Percentiles rank a stretch among this genome's conserved stretches.
Evolutionary conservation across 78 protist species (phyloP).

Genomic region (Creolimax fragrantissima): DNA sequence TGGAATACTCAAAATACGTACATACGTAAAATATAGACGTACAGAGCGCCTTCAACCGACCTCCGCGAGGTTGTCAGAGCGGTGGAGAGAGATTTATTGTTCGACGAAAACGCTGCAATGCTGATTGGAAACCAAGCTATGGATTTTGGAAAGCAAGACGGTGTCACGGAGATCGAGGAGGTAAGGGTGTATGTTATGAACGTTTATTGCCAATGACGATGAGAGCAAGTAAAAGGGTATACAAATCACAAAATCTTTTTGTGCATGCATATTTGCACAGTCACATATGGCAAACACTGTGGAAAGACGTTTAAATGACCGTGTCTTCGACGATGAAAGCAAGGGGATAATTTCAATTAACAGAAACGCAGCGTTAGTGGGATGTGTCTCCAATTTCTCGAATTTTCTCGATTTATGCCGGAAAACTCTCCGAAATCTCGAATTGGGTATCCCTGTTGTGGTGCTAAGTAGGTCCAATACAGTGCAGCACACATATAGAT

Average conservation of each 20-base stretch:
- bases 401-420: neutral
- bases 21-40: neutral
- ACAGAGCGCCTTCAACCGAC: neutral
- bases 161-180: constrained; percentile 4
- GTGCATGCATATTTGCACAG: neutral
- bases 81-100: neutral
- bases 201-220: neutral
- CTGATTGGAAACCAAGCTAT: constrained; percentile 3
- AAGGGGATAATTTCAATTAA: neutral
- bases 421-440: constrained; percentile 14
- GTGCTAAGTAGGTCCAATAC: neutral
- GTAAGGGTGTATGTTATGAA: neutral
- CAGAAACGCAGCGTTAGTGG: neutral
- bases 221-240: too few species aligned
- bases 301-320: neutral
- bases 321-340: neutral
- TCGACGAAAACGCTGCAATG: neutral
- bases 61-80: neutral
- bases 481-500: neutral
- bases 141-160: constrained; percentile 1
- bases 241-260: neutral
- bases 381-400: constrained; percentile 10
- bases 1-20: too few species aligned
- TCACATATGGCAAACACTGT: neutral
- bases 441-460: neutral